A percentile compares a stretch with the other conserved stretches of the same genome.
These are phyloP conservation scores for Komagataea norvegica DNA, from an alignment of 1,139 yeast species.

Conservation along the genomic window DNA sequence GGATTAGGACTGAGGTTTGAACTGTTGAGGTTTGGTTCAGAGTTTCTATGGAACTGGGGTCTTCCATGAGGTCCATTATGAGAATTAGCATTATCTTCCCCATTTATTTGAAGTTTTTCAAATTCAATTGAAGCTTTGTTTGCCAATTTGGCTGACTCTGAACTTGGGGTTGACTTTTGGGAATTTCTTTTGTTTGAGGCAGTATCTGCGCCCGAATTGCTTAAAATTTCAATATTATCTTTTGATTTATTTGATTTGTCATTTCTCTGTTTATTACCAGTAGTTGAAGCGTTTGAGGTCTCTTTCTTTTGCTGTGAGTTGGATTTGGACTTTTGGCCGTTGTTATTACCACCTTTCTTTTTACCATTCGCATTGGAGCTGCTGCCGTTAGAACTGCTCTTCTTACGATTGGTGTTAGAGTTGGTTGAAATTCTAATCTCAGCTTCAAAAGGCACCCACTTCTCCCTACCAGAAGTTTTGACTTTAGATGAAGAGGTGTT, in stretches of 20 bases:
- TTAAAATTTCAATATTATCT: slow-evolving; percentile 2
- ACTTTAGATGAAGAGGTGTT: slow-evolving; percentile 12
- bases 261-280: too few species aligned
- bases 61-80: neutral
- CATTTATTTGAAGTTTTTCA: neutral
- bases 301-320: slow-evolving; percentile 6
- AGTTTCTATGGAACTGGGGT: slow-evolving; percentile 16
- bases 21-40: slow-evolving; percentile 18
- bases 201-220: neutral
- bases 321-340: slow-evolving; percentile 6
- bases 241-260: too few species aligned
- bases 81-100: neutral
- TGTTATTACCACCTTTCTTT: slow-evolving; percentile 2
- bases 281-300: neutral
- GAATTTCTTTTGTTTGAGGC: slow-evolving; percentile 2
- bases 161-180: slow-evolving; percentile 4
- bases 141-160: neutral
- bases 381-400: slow-evolving; percentile 4
- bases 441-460: slow-evolving; percentile 31
- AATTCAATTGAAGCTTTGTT: neutral
- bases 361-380: neutral
- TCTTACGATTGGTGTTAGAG: slow-evolving; percentile 3
- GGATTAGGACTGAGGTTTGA: too few species aligned
- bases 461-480: slow-evolving; percentile 26
- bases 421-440: slow-evolving; percentile 21